A percentile compares a stretch with the other conserved stretches of the same genome.
Evolutionary conservation across 208 protist species (phyloP).

Genomic region (Crithidia expoeki): DNA sequence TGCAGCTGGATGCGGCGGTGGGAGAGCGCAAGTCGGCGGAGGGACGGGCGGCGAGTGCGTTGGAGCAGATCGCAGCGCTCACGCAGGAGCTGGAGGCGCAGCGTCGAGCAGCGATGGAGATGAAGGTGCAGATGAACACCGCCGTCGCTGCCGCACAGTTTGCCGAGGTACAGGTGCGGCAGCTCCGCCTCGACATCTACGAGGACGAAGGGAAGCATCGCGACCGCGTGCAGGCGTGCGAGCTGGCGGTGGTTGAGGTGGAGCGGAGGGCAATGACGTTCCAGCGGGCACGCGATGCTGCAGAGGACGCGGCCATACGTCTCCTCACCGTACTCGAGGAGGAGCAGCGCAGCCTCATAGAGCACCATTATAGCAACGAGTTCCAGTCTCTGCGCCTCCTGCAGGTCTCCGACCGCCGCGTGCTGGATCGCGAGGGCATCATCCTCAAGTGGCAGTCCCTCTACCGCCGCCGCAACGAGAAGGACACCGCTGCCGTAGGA

Average conservation of each 20-base stretch:
- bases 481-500: neutral
- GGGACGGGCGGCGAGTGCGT: slow-evolving; percentile 8
- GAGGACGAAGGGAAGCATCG: slow-evolving; percentile 23
- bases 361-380: slow-evolving; percentile 44
- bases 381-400: slow-evolving; percentile 33
- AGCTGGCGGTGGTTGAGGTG: slow-evolving; percentile 34
- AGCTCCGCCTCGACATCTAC: slow-evolving; percentile 32
- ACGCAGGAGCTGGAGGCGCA: slow-evolving; percentile 30
- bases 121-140: slow-evolving; percentile 37
- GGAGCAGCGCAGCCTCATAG: slow-evolving; percentile 44
- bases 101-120: slow-evolving; percentile 28
- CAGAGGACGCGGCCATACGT: slow-evolving; percentile 11
- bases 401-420: slow-evolving; percentile 38
- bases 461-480: slow-evolving; percentile 35
- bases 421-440: slow-evolving; percentile 31
- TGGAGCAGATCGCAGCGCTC: slow-evolving; percentile 26
- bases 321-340: slow-evolving; percentile 42
- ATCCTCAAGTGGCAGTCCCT: slow-evolving; percentile 45
- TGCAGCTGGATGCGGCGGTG: slow-evolving; percentile 29
- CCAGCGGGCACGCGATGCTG: neutral
- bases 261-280: slow-evolving; percentile 16
- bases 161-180: slow-evolving; percentile 34
- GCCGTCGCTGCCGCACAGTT: slow-evolving; percentile 31
- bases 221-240: slow-evolving; percentile 34
- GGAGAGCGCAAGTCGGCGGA: slow-evolving; percentile 20